These are phyloP conservation scores for Fraxinus anomala DNA, from an alignment of 257 asterid genomes.

Conservation along the genomic window DNA sequence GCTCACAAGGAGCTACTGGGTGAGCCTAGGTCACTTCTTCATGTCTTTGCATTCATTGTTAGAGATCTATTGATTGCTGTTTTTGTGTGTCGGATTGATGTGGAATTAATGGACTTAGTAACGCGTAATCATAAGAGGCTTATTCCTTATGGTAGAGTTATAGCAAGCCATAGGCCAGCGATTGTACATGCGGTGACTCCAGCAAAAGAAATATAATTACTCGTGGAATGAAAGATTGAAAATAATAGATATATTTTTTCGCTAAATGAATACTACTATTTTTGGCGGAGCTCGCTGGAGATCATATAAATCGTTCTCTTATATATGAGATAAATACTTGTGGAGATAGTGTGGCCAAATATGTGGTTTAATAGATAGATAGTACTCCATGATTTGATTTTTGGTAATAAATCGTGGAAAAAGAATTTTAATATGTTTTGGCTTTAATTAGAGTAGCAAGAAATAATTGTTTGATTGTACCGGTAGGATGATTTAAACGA, in stretches of 20 bases:
- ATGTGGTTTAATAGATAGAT: neutral
- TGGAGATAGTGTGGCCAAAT: constrained; percentile 5
- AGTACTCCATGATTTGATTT: constrained; percentile 3
- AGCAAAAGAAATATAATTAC: neutral
- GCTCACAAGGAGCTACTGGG: constrained; percentile 82
- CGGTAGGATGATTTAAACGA: constrained; percentile 9
- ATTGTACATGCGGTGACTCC: neutral
- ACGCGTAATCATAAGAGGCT: neutral
- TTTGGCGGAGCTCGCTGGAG: constrained; percentile 14
- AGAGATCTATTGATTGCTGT: constrained; percentile 6
- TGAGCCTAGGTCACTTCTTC: constrained; percentile 39
- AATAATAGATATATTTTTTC: neutral
- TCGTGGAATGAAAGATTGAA: neutral
- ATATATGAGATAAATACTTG: neutral
- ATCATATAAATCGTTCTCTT: constrained; percentile 14
- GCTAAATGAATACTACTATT: neutral
- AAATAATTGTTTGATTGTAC: neutral
- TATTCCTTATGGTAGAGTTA: constrained; percentile 12
- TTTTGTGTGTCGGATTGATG: constrained; percentile 2
- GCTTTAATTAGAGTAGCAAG: neutral
- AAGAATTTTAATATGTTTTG: constrained; percentile 15
- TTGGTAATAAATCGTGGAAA: neutral
- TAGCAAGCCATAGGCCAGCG: neutral
- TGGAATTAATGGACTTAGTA: neutral
- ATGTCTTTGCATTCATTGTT: neutral